Percentiles rank a stretch among this genome's conserved stretches.
Conservation (phyloP, 306 rosid genomes). For the Dalbergia oliveri region DNA sequence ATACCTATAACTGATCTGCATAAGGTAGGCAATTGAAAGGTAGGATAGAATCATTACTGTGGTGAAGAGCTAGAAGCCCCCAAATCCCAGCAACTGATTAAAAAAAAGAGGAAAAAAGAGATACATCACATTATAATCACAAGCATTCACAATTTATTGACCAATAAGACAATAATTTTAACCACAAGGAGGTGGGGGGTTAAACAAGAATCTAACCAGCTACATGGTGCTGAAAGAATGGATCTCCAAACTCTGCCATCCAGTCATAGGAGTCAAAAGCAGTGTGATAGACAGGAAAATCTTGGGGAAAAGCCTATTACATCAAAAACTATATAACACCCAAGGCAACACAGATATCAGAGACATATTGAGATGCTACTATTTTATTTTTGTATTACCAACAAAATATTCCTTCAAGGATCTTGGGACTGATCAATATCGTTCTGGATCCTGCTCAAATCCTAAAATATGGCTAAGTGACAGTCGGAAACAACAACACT, state of each 20-base stretch:
- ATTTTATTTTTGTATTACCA: neutral
- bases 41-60: conserved; percentile 63
- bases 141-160: neutral
- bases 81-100: conserved; percentile 56
- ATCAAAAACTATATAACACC: neutral
- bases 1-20: conserved; percentile 72
- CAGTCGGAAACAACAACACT: neutral
- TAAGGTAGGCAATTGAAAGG: conserved; percentile 55
- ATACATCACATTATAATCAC: neutral
- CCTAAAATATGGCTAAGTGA: too few relatives aligned
- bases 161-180: neutral
- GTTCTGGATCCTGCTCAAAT: conserved; percentile 8
- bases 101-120: too few relatives aligned
- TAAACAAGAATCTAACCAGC: conserved; percentile 23
- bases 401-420: conserved; percentile 3
- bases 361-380: neutral
- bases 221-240: too few relatives aligned
- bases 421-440: neutral
- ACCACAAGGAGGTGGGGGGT: neutral
- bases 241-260: too few relatives aligned
- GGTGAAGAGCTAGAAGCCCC: conserved; percentile 48
- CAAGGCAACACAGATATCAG: neutral
- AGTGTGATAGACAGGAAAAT: conserved; percentile 81
- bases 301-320: conserved; percentile 45
- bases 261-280: conserved; percentile 61